Base-by-base conservation (phyloP, 495 filamentous ascomycete species). In the Thozetella sp. region DNA sequence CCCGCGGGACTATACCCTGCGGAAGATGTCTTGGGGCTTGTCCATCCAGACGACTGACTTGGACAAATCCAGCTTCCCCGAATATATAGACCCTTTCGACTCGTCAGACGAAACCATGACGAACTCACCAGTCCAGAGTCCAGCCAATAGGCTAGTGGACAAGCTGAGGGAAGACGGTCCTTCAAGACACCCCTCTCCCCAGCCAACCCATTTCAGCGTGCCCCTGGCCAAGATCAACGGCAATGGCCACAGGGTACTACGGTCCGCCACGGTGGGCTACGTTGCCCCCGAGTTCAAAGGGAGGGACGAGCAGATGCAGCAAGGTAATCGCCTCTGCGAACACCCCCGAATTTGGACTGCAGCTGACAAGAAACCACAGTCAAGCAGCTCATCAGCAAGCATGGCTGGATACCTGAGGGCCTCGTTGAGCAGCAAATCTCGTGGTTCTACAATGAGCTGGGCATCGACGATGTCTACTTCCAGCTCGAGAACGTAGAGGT, bases 391-490 rank as follows among this genome's bases (percentile, higher is more conserved):
- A 81, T 82, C 61, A 60, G 45, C 27, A 71, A 76, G 50, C 69
- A 66, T 69, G 88, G 85, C 40, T 97, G 97, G 85, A 91, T 99
- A 55, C 95, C 95, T 2, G 78, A 81, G 55, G 84, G 90, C 45
- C 90, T 97, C 62, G 83, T 97, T 37, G 87, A 93, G 57, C 83
- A 86, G 2, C 93, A 99, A 75, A 91, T 92, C 26, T 82, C 83
- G 19, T 98, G 95, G 96, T 99, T 99, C 82, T 99, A 99, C 78
- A 90, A 95, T 64, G 90, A 93, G 71, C 84, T 99, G 15, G 96
- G 95, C 54, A 99, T 99, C 67, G 95, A 99, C 74, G 95, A 99
- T 75, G 93, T 97, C 79, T 99, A 99, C 77, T 99, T 99, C 81
- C 90, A 96, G 71, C 91, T 92, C 34, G 95, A 99, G 77, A 84